Evolutionary conservation across 2,329 filamentous ascomycete genomes (phyloP).

Genomic region (Pseudogymnoascus sp.): DNA sequence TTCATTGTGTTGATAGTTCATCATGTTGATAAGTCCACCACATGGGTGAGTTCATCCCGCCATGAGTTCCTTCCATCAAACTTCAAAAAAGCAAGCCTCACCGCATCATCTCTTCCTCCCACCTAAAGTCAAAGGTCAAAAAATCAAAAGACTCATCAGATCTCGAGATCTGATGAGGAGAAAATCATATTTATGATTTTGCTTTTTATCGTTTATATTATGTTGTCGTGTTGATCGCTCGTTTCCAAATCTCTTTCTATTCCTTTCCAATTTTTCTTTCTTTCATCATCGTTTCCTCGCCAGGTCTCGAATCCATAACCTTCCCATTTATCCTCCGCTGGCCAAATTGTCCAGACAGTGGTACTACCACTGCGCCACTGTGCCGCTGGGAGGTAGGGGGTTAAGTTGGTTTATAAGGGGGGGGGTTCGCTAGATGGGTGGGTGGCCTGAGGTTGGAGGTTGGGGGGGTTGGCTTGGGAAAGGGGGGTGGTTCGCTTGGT

Average conservation of each 20-base stretch:
- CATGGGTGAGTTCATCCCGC: neutral
- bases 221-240: neutral
- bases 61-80: neutral
- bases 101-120: too few species aligned
- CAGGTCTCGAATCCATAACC: neutral
- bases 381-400: neutral
- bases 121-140: neutral
- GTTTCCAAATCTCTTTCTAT: neutral
- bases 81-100: neutral
- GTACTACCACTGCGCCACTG: constrained; percentile 6
- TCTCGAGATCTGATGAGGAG: constrained; percentile 2
- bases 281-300: neutral
- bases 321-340: neutral
- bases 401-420: neutral
- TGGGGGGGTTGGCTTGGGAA: too few species aligned
- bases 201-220: neutral
- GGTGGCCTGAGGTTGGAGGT: too few species aligned
- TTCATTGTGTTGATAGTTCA: neutral
- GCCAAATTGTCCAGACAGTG: constrained; percentile 7
- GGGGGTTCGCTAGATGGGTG: too few species aligned
- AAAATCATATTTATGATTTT: constrained; percentile 1
- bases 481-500: neutral
- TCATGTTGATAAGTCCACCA: neutral
- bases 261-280: too few species aligned
- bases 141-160: neutral